Evolutionary conservation across 163 green algal genomes (phyloP), one percentile per base, ranked within the genome.

Genomic region (Smithsoniella earleae): DNA sequence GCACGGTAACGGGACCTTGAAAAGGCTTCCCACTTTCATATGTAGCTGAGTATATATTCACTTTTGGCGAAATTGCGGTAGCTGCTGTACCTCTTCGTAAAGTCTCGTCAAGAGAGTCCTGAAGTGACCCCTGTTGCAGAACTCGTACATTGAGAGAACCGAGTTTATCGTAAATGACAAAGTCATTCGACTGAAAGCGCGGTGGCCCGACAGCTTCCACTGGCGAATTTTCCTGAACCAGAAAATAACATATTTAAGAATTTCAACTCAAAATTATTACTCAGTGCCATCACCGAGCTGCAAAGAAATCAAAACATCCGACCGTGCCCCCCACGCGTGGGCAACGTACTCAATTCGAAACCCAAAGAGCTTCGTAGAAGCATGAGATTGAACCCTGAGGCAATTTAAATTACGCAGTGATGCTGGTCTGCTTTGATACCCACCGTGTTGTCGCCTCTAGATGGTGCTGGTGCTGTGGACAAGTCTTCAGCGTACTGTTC

Each of bases 161-260:
- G 8, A 69, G 25, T 31, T 69, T 69, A 33, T 40, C 34, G 27
- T 69, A 69, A 28, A 69, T 69, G 58, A 69, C 25, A 38, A 69
- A 69, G 20, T 69, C 58, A 69, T 69, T 69, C 30, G 58, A 30
- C 25, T 38, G 20, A 34, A 69, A 69, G 3, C 31, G 18, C 4
- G 58, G 58, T 69, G 40, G 3, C 4, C 58, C 58, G 27, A 69
- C 27, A n/a, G 43, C 31, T 69, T 69, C 27, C 58, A 5, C 22
- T 69, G 58, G 58, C 6, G 58, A 69, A n/a, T 25, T 16, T 69
- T 30, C 58, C 58, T 69, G n/a, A n/a, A n/a, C n/a, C n/a, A n/a
- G n/a, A n/a, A n/a, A n/a, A n/a, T n/a, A n/a, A n/a, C n/a, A n/a
- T n/a, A n/a, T n/a, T n/a, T n/a, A n/a, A n/a, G n/a, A n/a, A n/a